phyloP scores from a whole-genome alignment of 768 basidiomycete genomes.

The Lactarius hatsudake region DNA sequence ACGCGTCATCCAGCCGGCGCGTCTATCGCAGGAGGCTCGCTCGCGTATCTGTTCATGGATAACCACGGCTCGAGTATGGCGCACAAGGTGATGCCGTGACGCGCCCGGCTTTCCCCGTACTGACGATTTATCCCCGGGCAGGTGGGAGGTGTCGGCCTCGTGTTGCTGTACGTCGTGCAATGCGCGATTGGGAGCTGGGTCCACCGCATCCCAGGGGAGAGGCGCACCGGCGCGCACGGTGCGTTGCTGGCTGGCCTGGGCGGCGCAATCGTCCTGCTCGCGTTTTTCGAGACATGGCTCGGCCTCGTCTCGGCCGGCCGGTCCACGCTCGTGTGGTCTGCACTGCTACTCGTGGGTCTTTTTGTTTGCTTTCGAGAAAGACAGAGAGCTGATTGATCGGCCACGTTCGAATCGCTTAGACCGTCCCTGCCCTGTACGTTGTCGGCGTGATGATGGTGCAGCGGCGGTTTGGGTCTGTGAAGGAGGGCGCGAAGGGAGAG shows the following conservation, averaged over 20 bases:
- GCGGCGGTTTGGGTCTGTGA: conserved; percentile 1
- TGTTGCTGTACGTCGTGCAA: conserved; percentile 9
- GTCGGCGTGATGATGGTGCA: conserved; percentile 13
- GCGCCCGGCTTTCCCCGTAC: not conserved
- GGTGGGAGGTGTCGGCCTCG: conserved; percentile 6
- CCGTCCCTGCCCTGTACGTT: not conserved
- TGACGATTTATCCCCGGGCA: not conserved
- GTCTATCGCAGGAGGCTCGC: conserved; percentile 9
- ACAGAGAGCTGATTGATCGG: not conserved
- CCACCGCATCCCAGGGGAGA: not conserved
- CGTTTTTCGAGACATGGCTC: conserved; percentile 14
- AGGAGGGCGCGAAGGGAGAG: conserved; percentile 2
- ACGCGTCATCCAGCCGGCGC: conserved; percentile 8
- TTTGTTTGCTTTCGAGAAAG: no score
- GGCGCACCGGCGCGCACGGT: conserved; percentile 1
- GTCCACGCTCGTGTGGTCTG: not conserved
- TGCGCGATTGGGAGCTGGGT: conserved; percentile 12
- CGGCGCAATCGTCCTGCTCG: conserved; percentile 4
- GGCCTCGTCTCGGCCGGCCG: conserved; percentile 7
- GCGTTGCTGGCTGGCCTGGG: conserved; percentile 7
- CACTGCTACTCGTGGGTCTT: conserved; percentile 12
- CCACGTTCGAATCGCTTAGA: not conserved
- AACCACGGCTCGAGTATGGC: not conserved
- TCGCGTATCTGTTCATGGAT: conserved; percentile 21
- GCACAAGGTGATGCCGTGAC: conserved; percentile 16